Evolutionary conservation across 2,329 filamentous ascomycete genomes (phyloP).

Genomic region (Hymenotorrendiella dingleyae): DNA sequence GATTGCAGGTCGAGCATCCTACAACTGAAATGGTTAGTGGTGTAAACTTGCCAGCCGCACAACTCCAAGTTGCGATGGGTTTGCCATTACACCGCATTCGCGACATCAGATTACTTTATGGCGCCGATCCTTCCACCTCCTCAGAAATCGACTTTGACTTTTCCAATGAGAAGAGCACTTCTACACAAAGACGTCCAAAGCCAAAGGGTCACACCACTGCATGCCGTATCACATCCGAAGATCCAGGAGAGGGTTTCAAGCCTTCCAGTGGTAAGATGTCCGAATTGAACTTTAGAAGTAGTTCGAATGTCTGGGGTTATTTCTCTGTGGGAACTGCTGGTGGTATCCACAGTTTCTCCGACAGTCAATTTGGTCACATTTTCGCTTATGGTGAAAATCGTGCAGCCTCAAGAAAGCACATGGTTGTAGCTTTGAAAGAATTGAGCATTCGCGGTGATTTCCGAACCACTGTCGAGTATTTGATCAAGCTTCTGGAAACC

Average conservation of each 20-base stretch:
- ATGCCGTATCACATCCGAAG: slow-evolving; percentile 98
- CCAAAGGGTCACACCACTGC: slow-evolving; percentile 97
- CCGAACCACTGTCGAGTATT: slow-evolving; percentile 95
- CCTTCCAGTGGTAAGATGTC: slow-evolving; percentile 98
- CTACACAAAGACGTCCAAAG: slow-evolving; percentile 81
- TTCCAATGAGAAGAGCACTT: slow-evolving; percentile 73
- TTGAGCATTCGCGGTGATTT: slow-evolving; percentile 99
- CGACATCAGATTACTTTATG: slow-evolving; percentile 94
- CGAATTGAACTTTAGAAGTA: slow-evolving; percentile 97
- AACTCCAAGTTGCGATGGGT: slow-evolving; percentile 99
- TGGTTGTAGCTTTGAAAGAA: slow-evolving; percentile 98
- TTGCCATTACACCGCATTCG: slow-evolving; percentile 90
- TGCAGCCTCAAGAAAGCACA: slow-evolving; percentile 93
- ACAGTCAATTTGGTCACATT: slow-evolving; percentile 98
- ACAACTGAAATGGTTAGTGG: slow-evolving; percentile 99
- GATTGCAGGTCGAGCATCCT: slow-evolving; percentile 98
- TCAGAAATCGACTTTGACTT: slow-evolving; percentile 97
- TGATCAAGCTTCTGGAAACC: slow-evolving; percentile 97
- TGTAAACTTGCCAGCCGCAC: slow-evolving; percentile 92
- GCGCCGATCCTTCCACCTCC: slow-evolving; percentile 80
- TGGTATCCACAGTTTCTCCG: slow-evolving; percentile 98
- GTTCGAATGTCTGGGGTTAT: slow-evolving; percentile 99
- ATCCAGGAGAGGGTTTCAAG: slow-evolving; percentile 99
- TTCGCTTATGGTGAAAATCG: slow-evolving; percentile 98
- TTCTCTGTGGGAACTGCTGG: slow-evolving; percentile 96